Base-by-base conservation (phyloP, 2,329 filamentous ascomycete genomes). In the Sporothrix schenckii region DNA sequence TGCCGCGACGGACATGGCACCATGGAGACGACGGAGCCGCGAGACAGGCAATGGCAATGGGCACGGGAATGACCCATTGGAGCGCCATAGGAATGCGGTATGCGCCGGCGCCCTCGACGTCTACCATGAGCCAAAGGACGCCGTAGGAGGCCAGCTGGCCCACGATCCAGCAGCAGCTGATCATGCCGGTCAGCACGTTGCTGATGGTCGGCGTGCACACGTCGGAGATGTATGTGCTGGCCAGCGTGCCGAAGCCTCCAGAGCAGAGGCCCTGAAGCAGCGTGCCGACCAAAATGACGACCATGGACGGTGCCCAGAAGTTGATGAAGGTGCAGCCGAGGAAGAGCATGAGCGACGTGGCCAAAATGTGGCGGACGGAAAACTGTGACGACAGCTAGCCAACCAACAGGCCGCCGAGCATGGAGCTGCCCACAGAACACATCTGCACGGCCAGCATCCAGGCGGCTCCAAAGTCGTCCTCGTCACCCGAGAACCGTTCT, bases 1-100 rank as follows among this genome's bases (percentile, higher is more conserved):
- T 76, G 1, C 81, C 82, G 53, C 79, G 80, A 4, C 83, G 81
- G 7, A 83, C 80, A 9, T 74, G 69, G 69, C 73, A 72, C 74
- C 74, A 75, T 0, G 74, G 74, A 4, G 74, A 75, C 10, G 70
- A 44, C 19, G 74, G 74, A 4, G 74, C 73, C 30, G 72, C 68
- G 21, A 47, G 70, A 56, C 72, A 74, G 21, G 27, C 72, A 3
- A 73, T 14, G 14, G 66, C 34, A 9, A 75, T 58, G 6, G 73
- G 72, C 19, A 74, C 3, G 0, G 74, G 73, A 13, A 74, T 50
- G 21, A 71, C 47, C 74, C 73, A 74, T 39, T 75, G 74, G 47
- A 73, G 7, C 1, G 72, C 70, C 69, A 75, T 73, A 41, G 73
- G 74, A 2, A 75, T 68, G 7, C 70, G 74, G 69, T 73, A 76